phyloP scores from a whole-genome alignment of 2,329 filamentous ascomycete species.

The Fusarium sp. region DNA sequence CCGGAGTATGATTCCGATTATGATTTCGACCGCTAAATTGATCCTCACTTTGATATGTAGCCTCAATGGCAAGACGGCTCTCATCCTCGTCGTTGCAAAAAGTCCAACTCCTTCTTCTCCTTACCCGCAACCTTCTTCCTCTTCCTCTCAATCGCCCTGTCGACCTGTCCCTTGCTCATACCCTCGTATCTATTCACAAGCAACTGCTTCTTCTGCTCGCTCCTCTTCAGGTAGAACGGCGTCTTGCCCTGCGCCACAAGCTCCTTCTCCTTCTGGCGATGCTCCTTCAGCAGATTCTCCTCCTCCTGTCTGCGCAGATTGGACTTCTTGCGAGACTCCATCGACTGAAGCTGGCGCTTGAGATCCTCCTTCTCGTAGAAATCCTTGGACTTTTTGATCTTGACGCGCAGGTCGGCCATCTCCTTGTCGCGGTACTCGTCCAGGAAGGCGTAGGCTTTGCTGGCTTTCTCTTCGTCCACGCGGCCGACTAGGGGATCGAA shows the following conservation, averaged over 20 bases:
- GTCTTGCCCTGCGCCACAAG: constrained; percentile 88
- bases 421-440: constrained; percentile 88
- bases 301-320: constrained; percentile 77
- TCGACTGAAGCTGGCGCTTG: constrained; percentile 79
- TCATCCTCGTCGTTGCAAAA: constrained; percentile 50
- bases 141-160: constrained; percentile 85
- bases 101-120: constrained; percentile 81
- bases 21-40: not conserved
- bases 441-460: constrained; percentile 87
- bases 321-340: constrained; percentile 82
- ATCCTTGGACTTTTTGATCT: constrained; percentile 76
- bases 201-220: constrained; percentile 89
- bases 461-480: constrained; percentile 69
- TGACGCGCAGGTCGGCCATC: constrained; percentile 77
- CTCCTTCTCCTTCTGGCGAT: constrained; percentile 86
- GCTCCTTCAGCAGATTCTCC: constrained; percentile 76
- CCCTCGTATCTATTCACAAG: constrained; percentile 82
- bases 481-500: constrained; percentile 76
- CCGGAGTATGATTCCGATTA: not conserved
- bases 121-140: constrained; percentile 89
- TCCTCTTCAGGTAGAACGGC: constrained; percentile 93
- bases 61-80: not conserved
- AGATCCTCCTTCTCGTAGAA: constrained; percentile 74
- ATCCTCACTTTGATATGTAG: not conserved
- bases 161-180: constrained; percentile 87